A percentile compares a stretch with the other conserved stretches of the same genome.
These are phyloP conservation scores for Petrea volubilis DNA, from an alignment of 257 asterid species.

Conservation along the genomic window DNA sequence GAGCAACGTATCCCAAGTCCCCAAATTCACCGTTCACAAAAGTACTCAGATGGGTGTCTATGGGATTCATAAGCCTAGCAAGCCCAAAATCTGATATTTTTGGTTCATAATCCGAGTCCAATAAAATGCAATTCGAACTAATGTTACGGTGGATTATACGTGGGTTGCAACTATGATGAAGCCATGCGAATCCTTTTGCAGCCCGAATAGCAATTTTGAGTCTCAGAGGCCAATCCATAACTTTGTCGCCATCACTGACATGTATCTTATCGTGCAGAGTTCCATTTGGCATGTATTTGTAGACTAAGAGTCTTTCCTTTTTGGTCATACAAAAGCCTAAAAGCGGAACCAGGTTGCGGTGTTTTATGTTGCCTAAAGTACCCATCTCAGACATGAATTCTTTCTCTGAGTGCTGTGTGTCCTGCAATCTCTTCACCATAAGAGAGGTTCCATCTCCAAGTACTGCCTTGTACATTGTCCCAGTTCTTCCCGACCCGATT, in stretches of 20 bases:
- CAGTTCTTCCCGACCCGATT: slow-evolving; percentile 58
- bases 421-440: slow-evolving; percentile 58
- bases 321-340: slow-evolving; percentile 55
- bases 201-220: slow-evolving; percentile 48
- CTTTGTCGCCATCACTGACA: slow-evolving; percentile 18
- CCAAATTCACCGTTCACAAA: slow-evolving; percentile 80
- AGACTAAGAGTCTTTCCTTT: slow-evolving; percentile 56
- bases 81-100: slow-evolving; percentile 75
- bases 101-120: slow-evolving; percentile 49
- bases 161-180: slow-evolving; percentile 64
- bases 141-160: slow-evolving; percentile 58
- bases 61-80: slow-evolving; percentile 77
- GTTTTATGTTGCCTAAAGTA: slow-evolving; percentile 46
- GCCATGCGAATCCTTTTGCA: slow-evolving; percentile 69
- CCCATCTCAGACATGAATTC: slow-evolving; percentile 53
- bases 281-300: slow-evolving; percentile 56
- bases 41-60: slow-evolving; percentile 72
- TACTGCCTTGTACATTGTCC: slow-evolving; percentile 55
- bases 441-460: slow-evolving; percentile 53
- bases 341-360: slow-evolving; percentile 56
- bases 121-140: slow-evolving; percentile 55
- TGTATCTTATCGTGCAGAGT: slow-evolving; percentile 45
- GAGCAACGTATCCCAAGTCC: slow-evolving; percentile 78
- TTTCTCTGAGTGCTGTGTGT: slow-evolving; percentile 47
- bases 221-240: slow-evolving; percentile 52